Conservation (phyloP, 768 basidiomycete species). For the Rhizopogon salebrosus region DNA sequence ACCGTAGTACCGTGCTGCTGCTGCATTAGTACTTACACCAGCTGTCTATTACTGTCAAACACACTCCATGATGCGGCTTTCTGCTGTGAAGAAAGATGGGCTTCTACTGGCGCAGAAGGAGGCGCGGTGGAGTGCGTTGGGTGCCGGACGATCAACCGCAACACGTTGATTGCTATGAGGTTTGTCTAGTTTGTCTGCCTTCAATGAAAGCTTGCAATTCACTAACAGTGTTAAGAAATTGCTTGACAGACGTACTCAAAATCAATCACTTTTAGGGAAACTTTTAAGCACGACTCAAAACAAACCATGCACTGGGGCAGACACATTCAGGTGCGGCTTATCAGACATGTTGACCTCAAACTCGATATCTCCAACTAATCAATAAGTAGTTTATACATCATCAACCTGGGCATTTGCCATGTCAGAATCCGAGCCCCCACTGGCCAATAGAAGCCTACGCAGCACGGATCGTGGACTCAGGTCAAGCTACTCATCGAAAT, state of each 20-base stretch:
- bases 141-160: conserved; percentile 48
- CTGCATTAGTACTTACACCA: no score
- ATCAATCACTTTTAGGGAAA: conserved; percentile 30
- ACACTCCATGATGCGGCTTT: no score
- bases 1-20: no score
- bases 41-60: no score
- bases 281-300: conserved; percentile 30
- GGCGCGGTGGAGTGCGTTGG: conserved; percentile 21
- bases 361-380: conserved; percentile 16
- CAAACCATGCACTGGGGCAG: conserved; percentile 22
- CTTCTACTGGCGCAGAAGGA: background rate
- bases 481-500: no score
- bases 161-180: conserved; percentile 37
- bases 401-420: conserved; percentile 19
- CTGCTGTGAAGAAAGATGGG: conserved; percentile 19
- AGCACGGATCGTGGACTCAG: no score
- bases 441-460: conserved; percentile 20
- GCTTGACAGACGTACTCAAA: conserved; percentile 27
- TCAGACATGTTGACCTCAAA: conserved; percentile 31
- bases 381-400: background rate
- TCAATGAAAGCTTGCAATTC: conserved; percentile 21
- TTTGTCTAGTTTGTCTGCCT: conserved; percentile 19
- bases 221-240: conserved; percentile 5
- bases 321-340: conserved; percentile 3
- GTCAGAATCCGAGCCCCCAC: conserved; percentile 23